Evolutionary conservation across 331 rosid species (phyloP), one percentile per base, ranked within the genome.

Genomic region (Saraca asoca): DNA sequence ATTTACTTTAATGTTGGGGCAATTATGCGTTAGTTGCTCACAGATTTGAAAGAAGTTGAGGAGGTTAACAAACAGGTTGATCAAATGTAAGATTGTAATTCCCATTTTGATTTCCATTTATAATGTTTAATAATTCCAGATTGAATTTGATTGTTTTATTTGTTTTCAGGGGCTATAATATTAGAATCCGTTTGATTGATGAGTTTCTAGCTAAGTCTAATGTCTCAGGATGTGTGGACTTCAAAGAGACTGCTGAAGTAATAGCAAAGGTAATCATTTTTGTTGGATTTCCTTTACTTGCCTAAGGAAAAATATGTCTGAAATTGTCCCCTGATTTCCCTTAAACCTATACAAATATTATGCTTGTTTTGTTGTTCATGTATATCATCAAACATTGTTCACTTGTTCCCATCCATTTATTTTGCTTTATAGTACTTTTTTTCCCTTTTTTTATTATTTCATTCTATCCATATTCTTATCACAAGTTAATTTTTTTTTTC

Each of bases 61-160:
- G 98, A 94, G 84, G 98, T 94, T 24, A 94, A 94, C 92, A 94
- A 90, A 75, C 97, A 94, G 83, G 95, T 94, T 55, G 97, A 94
- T 70, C 98, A 90, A 77, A 94, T 94, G 98, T 93, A 81, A 20
- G 1, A 6, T 64, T 64, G 29, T 51, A n/a, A 14, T 12, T 46
- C 54, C 65, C 41, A 19, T 16, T 42, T 14, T 38, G 12, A 16
- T 13, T 68, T 35, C 31, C 52, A 45, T 72, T 54, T 19, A 10
- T 12, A 50, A 19, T 18, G 34, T 19, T 8, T 11, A 8, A 15
- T 44, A 24, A 13, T 62, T 54, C 14, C 20, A 53, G n/a, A n/a
- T n/a, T n/a, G n/a, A 24, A 24, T 24, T 24, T 24, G 1, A 24
- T 24, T 72, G 51, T 24, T 37, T 50, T 57, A 55, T 78, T 81